Evolutionary conservation across 768 basidiomycete species (phyloP).

Genomic region (Lactifluus volemus): DNA sequence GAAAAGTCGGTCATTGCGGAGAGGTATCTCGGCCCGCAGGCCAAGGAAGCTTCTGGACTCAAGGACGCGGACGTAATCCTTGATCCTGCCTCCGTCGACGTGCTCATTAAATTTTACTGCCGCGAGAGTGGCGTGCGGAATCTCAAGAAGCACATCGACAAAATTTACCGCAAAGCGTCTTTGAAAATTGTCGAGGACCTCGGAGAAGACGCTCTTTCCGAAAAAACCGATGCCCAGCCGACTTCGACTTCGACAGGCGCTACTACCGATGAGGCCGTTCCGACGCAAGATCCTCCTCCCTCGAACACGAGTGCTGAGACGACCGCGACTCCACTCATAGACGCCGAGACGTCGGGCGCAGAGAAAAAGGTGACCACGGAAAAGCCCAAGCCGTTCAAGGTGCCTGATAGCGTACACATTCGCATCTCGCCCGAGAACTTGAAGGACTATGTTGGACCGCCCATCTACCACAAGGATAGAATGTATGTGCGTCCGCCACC

Average conservation of each 20-base stretch:
- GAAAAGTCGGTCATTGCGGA: slow-evolving; percentile 87
- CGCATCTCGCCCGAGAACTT: slow-evolving; percentile 79
- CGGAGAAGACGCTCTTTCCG: slow-evolving; percentile 79
- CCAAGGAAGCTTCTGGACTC: slow-evolving; percentile 83
- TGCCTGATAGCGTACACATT: slow-evolving; percentile 74
- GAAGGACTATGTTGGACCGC: slow-evolving; percentile 95
- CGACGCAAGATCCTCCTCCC: slow-evolving; percentile 40
- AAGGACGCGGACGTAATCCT: slow-evolving; percentile 77
- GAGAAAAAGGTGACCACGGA: slow-evolving; percentile 59
- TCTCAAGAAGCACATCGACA: slow-evolving; percentile 97
- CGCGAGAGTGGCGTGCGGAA: slow-evolving; percentile 95
- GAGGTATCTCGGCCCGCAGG: slow-evolving; percentile 85
- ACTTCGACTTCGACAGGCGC: slow-evolving; percentile 11
- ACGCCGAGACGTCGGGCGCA: slow-evolving; percentile 14
- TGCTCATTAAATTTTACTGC: slow-evolving; percentile 94
- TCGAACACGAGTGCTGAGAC: slow-evolving; percentile 25
- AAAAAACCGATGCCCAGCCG: slow-evolving; percentile 44
- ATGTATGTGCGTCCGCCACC: slow-evolving; percentile 78
- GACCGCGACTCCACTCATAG: slow-evolving; percentile 17
- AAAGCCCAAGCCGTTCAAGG: slow-evolving; percentile 67
- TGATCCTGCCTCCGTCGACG: slow-evolving; percentile 68
- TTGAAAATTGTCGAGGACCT: slow-evolving; percentile 85
- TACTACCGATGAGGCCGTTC: slow-evolving; percentile 31
- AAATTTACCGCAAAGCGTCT: slow-evolving; percentile 97
- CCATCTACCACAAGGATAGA: slow-evolving; percentile 89